Percentiles rank a stretch among this genome's conserved stretches.
Evolutionary conservation across 139 green algal genomes (phyloP).

Genomic region (Chlamydomonas asymmetrica): DNA sequence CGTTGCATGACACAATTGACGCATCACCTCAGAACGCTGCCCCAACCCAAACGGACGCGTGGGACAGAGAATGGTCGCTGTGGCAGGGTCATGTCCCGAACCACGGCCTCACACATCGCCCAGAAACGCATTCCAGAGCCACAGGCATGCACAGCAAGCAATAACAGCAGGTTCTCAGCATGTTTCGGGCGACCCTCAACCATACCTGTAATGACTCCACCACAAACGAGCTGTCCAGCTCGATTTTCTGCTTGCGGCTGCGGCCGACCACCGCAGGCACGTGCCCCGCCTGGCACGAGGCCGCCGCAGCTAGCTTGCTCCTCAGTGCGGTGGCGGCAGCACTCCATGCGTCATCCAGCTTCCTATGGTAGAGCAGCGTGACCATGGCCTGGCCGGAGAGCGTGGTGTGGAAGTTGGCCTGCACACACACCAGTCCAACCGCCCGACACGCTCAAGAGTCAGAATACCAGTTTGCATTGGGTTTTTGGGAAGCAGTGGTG

Average conservation of each 20-base stretch:
- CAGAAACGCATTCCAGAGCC: no score
- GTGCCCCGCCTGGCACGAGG: not conserved
- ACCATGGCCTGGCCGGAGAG: constrained; percentile 82
- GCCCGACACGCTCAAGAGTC: not conserved
- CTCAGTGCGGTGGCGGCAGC: constrained; percentile 31
- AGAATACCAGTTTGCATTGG: no score
- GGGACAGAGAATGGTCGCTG: no score
- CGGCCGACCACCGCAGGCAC: constrained; percentile 49
- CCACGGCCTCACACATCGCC: no score
- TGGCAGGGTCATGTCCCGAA: no score
- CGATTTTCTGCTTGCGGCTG: constrained; percentile 77
- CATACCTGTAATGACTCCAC: constrained; percentile 49
- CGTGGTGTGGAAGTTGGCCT: constrained; percentile 91
- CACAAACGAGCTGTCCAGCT: constrained; percentile 72
- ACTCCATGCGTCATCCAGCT: constrained; percentile 72
- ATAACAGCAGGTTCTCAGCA: no score
- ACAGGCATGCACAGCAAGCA: no score
- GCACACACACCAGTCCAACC: not conserved
- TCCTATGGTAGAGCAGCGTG: constrained; percentile 85
- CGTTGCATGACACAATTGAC: no score
- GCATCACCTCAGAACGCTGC: no score
- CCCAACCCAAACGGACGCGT: no score
- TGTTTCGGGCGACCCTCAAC: not conserved
- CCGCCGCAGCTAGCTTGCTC: constrained; percentile 6
- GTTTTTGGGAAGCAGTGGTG: not conserved